Base-by-base conservation (phyloP, 257 asterid species). In the Pogostemon cablin region DNA sequence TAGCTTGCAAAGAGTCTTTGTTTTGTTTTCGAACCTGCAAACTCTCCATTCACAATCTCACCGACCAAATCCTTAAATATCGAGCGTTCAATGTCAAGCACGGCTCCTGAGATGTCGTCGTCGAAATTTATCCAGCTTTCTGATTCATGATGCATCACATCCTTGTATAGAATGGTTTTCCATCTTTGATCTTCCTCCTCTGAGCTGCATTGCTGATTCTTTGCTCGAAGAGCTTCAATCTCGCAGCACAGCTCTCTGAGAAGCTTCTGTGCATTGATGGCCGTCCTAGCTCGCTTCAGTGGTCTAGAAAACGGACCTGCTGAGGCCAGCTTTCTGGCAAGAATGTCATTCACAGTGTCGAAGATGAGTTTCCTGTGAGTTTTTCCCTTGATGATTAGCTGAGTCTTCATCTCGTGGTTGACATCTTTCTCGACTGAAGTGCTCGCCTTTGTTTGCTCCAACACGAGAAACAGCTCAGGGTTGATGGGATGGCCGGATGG, bases 401-500 rank as follows among this genome's bases (percentile, higher is more conserved):
- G 32, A 59, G 76, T 50, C 11, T 78, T 72, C 74, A 78, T 80
- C 64, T 71, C 68, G 0, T 69, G 32, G 69, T 59, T 69, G 64
- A 42, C 8, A 64, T 80, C 86, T 17, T 72, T 79, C 72, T 81
- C 80, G 4, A 42, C 35, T 56, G 49, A 75, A 66, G 82, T 69
- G 77, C 84, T 82, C 17, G 88, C 78, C 59, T 86, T 91, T 20
- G 97, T 95, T 75, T 91, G 99, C 81, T 95, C 99, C 96, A 95
- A 75, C 55, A 95, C 99, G n/a, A 86, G 76, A 71, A 89, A 95
- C 63, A 95, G 57, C 77, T 95, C 96, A 0, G 98, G 99, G 78
- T 95, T 95, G 81, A 91, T 89, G 0, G 99, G 98, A 65, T 85
- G 78, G 25, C 99, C 95, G 0, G 99, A 89, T 2, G 82, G 83